Evolutionary conservation across 2,329 filamentous ascomycete genomes (phyloP), one percentile per base, ranked within the genome.

Genomic region (Aspergillus transmontanensis): DNA sequence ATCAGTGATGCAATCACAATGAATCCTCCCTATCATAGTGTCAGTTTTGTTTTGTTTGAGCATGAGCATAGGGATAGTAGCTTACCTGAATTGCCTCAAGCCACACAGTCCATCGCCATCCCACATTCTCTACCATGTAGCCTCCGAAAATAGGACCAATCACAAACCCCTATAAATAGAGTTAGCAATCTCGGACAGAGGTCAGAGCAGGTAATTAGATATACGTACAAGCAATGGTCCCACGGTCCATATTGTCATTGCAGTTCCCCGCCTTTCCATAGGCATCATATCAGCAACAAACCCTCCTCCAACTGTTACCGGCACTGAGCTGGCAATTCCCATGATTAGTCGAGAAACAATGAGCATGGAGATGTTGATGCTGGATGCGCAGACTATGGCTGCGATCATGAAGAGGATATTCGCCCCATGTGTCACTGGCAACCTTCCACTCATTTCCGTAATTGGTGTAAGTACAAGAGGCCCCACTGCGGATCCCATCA

Each of bases 381-480:
- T 81, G 4, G 90, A 76, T 1, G 86, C 89, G 63, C 87, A 89
- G 0, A 86, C 88, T 64, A 90, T 83, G 46, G 86, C 85, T 78
- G 86, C 89, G 0, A 84, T 71, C 62, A 86, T 83, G 72, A 90
- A 90, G 60, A 87, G 81, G 7, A 82, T 69, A 67, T 87, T 90
- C 54, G 86, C 83, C 0, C 71, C 73, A 28, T 84, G 82, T 60
- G 90, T 81, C 53, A 90, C 76, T 4, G 82, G 75, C 4, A 85
- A 74, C 4, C 88, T 81, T 0, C 89, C 89, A 69, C 88, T 89
- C 62, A 90, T 85, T 72, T 90, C 88, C 2, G 82, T 86, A 43
- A 88, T 70, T 0, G 86, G 86, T 2, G 85, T 84, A 3, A 88
- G 70, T 57, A 87, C 78, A 5, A 88, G 73, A 3, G 86, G 86